Conservation (phyloP, 257 asterid genomes). For the Schizonepeta tenuifolia region DNA sequence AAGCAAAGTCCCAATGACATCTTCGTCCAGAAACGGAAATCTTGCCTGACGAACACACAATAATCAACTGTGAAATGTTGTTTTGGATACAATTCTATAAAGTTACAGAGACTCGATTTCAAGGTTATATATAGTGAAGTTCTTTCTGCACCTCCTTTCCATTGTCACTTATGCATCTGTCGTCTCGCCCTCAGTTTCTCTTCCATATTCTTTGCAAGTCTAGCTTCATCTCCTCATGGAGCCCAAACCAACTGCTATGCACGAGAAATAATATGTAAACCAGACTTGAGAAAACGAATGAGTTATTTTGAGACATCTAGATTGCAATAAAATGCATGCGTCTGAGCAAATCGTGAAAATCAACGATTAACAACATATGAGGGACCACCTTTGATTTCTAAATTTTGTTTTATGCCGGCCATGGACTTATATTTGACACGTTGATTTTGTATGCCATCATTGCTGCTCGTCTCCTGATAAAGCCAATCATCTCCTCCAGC, state of each 20-base stretch:
- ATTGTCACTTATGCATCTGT: conserved; percentile 86
- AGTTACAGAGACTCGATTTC: conserved; percentile 13
- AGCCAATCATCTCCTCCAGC: conserved; percentile 89
- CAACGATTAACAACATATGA: not conserved
- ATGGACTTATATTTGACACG: conserved; percentile 64
- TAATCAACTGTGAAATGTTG: conserved; percentile 4
- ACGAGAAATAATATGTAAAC: not conserved
- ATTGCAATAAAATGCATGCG: not conserved
- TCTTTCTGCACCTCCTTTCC: conserved; percentile 77
- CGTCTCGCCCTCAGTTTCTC: conserved; percentile 97
- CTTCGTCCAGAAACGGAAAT: conserved; percentile 93
- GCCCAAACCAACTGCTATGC: conserved; percentile 78
- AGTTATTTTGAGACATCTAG: not conserved
- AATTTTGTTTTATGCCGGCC: conserved; percentile 90
- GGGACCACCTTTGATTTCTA: conserved; percentile 68
- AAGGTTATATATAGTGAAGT: conserved; percentile 20
- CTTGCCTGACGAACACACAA: conserved; percentile 61
- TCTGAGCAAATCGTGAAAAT: not conserved
- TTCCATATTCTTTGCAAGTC: conserved; percentile 99
- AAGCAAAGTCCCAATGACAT: conserved; percentile 78
- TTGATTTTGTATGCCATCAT: conserved; percentile 27
- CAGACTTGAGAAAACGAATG: not conserved
- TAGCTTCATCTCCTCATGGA: conserved; percentile 88
- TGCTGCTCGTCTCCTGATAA: conserved; percentile 42
- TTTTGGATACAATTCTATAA: not conserved